These are phyloP conservation scores for Fistulinella staudtii DNA, from an alignment of 1,284 basidiomycete species.

Conservation along the genomic window DNA sequence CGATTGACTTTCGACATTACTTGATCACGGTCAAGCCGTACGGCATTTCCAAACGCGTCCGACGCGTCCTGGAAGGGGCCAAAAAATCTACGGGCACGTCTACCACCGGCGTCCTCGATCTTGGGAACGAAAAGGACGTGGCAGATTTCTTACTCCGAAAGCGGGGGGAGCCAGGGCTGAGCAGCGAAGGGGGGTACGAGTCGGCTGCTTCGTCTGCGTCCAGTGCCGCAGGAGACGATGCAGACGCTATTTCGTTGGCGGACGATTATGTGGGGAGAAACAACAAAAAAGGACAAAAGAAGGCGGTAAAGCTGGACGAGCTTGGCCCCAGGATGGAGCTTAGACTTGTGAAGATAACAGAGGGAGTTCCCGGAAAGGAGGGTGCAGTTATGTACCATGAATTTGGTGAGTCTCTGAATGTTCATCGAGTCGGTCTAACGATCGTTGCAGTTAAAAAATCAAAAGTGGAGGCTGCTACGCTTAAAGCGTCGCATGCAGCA, in stretches of 20 bases:
- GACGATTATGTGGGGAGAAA: conserved; percentile 94
- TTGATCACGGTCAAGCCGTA: conserved; percentile 94
- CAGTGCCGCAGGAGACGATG: conserved; percentile 82
- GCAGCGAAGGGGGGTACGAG: conserved; percentile 77
- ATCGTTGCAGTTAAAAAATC: conserved; percentile 70
- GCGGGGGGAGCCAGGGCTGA: conserved; percentile 58
- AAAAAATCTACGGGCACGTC: conserved; percentile 39
- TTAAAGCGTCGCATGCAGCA: conserved; percentile 71
- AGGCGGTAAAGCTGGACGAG: conserved; percentile 90
- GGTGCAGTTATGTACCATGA: conserved; percentile 90
- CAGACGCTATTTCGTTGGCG: conserved; percentile 77
- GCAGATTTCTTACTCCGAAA: conserved; percentile 90
- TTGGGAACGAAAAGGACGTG: conserved; percentile 89
- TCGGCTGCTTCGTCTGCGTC: conserved; percentile 70
- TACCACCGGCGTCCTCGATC: conserved; percentile 60
- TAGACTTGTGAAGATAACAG: conserved; percentile 89
- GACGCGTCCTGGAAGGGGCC: conserved; percentile 77
- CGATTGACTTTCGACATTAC: conserved; percentile 93
- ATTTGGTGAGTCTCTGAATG: conserved; percentile 58
- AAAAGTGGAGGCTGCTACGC: conserved; percentile 62
- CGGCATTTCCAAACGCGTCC: conserved; percentile 90
- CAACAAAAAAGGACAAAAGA: conserved; percentile 85
- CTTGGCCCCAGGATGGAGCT: conserved; percentile 96
- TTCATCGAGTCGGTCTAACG: conserved; percentile 8
- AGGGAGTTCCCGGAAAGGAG: conserved; percentile 89